Conservation (phyloP, 1,284 basidiomycete species). For the Austropuccinia psidii region DNA sequence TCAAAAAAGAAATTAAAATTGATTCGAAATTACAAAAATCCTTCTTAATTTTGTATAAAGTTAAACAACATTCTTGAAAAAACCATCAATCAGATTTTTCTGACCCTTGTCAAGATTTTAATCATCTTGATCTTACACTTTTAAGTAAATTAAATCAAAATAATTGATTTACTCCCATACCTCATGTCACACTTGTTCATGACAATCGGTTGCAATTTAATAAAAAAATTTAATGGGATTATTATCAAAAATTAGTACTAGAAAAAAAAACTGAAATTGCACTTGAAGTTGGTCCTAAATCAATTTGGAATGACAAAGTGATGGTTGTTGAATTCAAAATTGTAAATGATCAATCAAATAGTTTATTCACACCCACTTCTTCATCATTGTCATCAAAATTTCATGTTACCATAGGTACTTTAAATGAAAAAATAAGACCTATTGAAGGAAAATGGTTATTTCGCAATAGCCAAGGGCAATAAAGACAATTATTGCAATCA, state of each 20-base stretch:
- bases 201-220: conserved; percentile 14
- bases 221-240: no score
- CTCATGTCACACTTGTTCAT: conserved; percentile 24
- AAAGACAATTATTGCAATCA: no score
- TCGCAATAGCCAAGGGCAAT: no score
- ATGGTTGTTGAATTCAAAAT: conserved; percentile 61
- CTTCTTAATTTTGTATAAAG: conserved; percentile 14
- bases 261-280: conserved; percentile 55
- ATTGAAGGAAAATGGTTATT: no score
- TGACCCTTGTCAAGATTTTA: no score
- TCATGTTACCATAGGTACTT: conserved; percentile 85
- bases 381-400: conserved; percentile 51
- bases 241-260: conserved; percentile 54
- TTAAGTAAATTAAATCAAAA: neutral
- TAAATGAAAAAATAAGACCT: conserved; percentile 54
- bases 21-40: neutral
- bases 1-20: conserved; percentile 29
- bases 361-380: no score
- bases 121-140: no score
- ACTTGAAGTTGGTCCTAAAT: conserved; percentile 52
- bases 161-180: neutral
- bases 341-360: conserved; percentile 49
- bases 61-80: neutral
- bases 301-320: conserved; percentile 69
- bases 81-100: no score